Evolutionary conservation across 129 eudicot species (phyloP).

Genomic region (Chrysanthemum makinoi): DNA sequence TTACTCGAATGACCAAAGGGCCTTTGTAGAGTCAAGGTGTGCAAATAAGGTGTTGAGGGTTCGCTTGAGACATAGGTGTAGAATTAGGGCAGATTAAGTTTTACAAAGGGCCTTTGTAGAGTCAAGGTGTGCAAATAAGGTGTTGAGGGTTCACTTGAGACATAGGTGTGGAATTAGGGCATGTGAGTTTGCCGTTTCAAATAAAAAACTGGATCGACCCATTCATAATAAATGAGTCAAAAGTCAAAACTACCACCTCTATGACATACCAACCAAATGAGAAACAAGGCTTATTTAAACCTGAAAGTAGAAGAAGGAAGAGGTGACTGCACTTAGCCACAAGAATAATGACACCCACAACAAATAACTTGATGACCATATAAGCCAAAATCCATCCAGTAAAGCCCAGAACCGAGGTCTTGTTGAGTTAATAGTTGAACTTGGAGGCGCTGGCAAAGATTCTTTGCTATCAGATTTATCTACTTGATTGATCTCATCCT

Average conservation of each 20-base stretch:
- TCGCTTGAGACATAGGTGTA: too few relatives aligned
- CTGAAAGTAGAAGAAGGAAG: constrained; percentile 97
- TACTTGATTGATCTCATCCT: constrained; percentile 33
- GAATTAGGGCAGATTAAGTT: too few relatives aligned
- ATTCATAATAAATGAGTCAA: neutral
- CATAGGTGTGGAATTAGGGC: too few relatives aligned
- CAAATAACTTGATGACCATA: constrained; percentile 76
- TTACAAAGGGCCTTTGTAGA: too few relatives aligned
- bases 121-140: too few relatives aligned
- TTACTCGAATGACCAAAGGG: neutral
- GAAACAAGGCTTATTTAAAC: constrained; percentile 31
- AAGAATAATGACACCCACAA: constrained; percentile 71
- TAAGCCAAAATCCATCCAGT: constrained; percentile 80
- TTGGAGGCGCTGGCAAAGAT: constrained; percentile 37
- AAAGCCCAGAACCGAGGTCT: constrained; percentile 75
- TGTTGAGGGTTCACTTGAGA: too few relatives aligned
- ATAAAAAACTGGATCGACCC: neutral
- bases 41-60: too few relatives aligned
- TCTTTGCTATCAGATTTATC: constrained; percentile 37
- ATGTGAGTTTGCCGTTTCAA: too few relatives aligned
- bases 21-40: too few relatives aligned
- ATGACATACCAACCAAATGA: neutral
- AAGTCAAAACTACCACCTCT: constrained; percentile 8
- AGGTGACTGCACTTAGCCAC: constrained; percentile 86
- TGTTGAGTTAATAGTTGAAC: constrained; percentile 33